Conservation (phyloP, 1,284 basidiomycete genomes). For the Grifola frondosa region DNA sequence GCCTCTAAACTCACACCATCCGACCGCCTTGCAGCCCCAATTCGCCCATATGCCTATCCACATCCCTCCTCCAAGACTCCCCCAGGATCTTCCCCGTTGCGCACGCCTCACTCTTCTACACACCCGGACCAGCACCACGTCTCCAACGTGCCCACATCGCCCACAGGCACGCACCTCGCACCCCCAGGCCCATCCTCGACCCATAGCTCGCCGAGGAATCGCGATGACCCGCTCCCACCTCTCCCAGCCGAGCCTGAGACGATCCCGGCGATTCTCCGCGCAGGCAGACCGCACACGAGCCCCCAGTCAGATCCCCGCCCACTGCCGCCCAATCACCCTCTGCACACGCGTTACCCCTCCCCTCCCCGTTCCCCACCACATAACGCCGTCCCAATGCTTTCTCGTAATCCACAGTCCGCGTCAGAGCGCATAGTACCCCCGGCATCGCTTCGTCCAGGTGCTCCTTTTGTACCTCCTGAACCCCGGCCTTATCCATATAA, state of each 20-base stretch:
- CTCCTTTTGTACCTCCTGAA: no score
- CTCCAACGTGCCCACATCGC: constrained; percentile 5
- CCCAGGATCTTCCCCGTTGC: constrained; percentile 4
- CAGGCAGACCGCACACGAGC: constrained; percentile 33
- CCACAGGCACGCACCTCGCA: constrained; percentile 9
- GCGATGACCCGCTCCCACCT: constrained; percentile 34
- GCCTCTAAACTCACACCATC: constrained; percentile 45
- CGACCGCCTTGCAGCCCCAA: constrained; percentile 39
- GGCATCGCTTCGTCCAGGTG: not conserved
- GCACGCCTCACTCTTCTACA: not conserved
- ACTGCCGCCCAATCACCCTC: constrained; percentile 12
- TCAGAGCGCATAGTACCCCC: not conserved
- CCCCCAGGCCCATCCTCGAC: constrained; percentile 10
- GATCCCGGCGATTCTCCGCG: constrained; percentile 45
- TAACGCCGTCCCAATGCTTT: constrained; percentile 8
- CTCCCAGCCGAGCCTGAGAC: constrained; percentile 32
- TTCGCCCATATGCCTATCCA: constrained; percentile 16
- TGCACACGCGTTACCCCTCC: constrained; percentile 15
- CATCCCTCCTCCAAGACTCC: not conserved
- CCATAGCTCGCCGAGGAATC: constrained; percentile 11
- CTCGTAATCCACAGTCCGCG: not conserved
- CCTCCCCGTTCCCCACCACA: constrained; percentile 8
- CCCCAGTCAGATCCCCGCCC: constrained; percentile 20
- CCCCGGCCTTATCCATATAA: constrained; percentile 4
- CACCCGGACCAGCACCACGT: not conserved